Evolutionary conservation across 495 filamentous ascomycete species (phyloP).

Genomic region (Alectoria sarmentosa): DNA sequence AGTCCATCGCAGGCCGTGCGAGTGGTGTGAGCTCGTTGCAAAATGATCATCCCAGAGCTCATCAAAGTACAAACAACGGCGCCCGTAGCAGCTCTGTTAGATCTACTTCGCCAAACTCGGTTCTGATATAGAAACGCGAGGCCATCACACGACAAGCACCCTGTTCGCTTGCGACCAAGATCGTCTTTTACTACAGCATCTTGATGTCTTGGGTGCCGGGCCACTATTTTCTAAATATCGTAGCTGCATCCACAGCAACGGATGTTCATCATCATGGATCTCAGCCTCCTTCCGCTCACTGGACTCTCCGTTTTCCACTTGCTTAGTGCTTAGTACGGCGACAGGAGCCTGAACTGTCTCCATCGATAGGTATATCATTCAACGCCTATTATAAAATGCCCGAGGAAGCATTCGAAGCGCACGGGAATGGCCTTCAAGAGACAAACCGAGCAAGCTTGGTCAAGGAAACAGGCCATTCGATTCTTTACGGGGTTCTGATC

Average conservation of each 20-base stretch:
- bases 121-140: slow-evolving; percentile 24
- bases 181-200: too few species aligned
- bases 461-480: neutral
- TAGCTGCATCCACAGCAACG: neutral
- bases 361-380: neutral
- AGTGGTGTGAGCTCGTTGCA: slow-evolving; percentile 7
- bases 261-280: neutral
- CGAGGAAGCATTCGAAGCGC: neutral
- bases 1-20: slow-evolving; percentile 14
- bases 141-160: too few species aligned
- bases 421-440: neutral
- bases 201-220: neutral
- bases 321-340: neutral
- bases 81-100: slow-evolving; percentile 16
- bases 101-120: slow-evolving; percentile 26
- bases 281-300: neutral
- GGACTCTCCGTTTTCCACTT: neutral
- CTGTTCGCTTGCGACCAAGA: too few species aligned
- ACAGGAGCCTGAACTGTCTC: neutral
- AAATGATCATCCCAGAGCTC: slow-evolving; percentile 8
- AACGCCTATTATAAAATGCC: neutral
- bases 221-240: neutral
- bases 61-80: slow-evolving; percentile 9
- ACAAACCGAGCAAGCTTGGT: neutral
- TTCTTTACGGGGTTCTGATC: neutral